Conservation (phyloP, 768 basidiomycete species). For the Hygrophorus pudorinus region DNA sequence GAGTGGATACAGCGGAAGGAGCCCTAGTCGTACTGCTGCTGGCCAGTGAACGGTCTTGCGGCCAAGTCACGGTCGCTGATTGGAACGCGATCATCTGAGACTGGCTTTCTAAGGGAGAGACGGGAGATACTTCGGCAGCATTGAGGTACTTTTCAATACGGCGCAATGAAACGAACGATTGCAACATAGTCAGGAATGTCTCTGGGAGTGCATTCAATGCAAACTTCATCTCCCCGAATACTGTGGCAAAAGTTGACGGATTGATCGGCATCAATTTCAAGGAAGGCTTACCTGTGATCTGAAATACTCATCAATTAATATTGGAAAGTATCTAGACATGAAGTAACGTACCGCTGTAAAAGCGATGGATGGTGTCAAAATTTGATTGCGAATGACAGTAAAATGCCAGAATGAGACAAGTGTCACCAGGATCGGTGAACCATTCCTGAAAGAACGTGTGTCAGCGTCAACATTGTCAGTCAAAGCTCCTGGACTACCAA, state of each 20-base stretch:
- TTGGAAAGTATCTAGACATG: constrained; percentile 21
- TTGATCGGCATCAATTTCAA: too few relatives aligned
- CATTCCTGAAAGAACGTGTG: constrained; percentile 14
- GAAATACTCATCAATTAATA: constrained; percentile 40
- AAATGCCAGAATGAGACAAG: constrained; percentile 62
- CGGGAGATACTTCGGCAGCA: constrained; percentile 57
- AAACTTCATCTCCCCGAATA: constrained; percentile 84
- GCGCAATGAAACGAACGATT: constrained; percentile 77
- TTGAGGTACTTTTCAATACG: constrained; percentile 88
- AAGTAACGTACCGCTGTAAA: neutral
- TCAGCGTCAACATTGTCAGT: constrained; percentile 15
- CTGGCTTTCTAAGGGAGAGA: constrained; percentile 47
- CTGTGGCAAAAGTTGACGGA: too few relatives aligned
- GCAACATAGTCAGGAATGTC: constrained; percentile 83
- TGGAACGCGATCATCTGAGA: constrained; percentile 62
- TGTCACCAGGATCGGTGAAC: constrained; percentile 47
- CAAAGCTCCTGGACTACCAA: too few relatives aligned
- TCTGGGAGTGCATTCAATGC: constrained; percentile 84
- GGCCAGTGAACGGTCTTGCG: constrained; percentile 54
- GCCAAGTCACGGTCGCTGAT: constrained; percentile 87
- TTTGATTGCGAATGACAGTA: constrained; percentile 57
- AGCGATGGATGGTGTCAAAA: constrained; percentile 68
- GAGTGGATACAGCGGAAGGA: constrained; percentile 58
- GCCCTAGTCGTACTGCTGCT: constrained; percentile 26
- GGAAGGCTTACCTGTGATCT: constrained; percentile 30